Base-by-base conservation (phyloP, 2,329 filamentous ascomycete genomes). In the Fusarium agapanthi region DNA sequence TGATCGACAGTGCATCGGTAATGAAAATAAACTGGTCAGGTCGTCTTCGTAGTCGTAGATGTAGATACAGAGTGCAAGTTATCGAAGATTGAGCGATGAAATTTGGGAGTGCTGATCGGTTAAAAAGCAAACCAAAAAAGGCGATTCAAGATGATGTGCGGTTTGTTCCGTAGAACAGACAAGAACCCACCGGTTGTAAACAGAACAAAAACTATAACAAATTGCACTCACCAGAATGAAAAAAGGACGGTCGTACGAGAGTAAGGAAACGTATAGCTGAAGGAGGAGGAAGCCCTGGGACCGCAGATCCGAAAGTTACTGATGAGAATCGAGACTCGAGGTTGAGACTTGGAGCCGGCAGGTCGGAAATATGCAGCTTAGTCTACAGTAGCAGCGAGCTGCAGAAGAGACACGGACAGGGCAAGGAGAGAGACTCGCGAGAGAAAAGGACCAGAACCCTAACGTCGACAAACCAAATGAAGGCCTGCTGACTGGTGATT, bases 401-500 rank as follows among this genome's bases (percentile, higher is more conserved):
- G 74, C 28, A 76, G 73, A 77, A 75, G 71, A 78, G 80, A 78
- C 69, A 67, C 70, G 66, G 69, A 76, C 71, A 68, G 71, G 73
- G 65, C 67, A 65, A 71, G 54, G 63, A 73, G 48, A 32, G 45
- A 58, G 65, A 70, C 78, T 81, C 77, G 77, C 78, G 78, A 76
- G 77, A 80, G 70, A 75, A 76, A 76, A 76, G 72, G 69, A 76
- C 78, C 77, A 65, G 77, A 79, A 79, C 76, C 76, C 79, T 67
- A 65, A 69, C 51, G 75, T 79, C 78, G 68, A 79, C 77, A 78
- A 78, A 79, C 72, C 69, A 69, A 69, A 67, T 61, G 61, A 70
- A 73, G 75, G 77, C 77, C 78, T 79, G 79, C 76, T 53, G 80
- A 82, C 77, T 76, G 60, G 54, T 61, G 56, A 45, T 81, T 81